phyloP scores from a whole-genome alignment of 2,329 filamentous ascomycete genomes.

The Fusarium buharicum region DNA sequence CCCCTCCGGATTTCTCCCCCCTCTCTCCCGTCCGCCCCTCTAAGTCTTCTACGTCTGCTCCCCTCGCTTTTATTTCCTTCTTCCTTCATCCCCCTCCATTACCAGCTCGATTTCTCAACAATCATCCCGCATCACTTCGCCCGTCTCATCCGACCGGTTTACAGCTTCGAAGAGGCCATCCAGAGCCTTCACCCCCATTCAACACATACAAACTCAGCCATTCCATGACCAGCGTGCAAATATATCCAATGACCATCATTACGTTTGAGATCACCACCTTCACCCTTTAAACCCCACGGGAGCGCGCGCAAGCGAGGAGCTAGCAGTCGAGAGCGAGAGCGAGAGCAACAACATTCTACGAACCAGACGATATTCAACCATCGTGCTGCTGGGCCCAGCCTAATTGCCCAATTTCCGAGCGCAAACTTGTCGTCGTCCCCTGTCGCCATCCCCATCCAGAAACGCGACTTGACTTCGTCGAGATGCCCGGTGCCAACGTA shows the following conservation, averaged over 20 bases:
- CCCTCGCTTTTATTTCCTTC: conserved; percentile 47
- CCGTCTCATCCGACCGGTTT: conserved; percentile 46
- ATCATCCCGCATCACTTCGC: conserved; percentile 42
- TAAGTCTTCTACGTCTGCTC: conserved; percentile 42
- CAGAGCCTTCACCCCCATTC: conserved; percentile 45
- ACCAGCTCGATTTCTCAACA: conserved; percentile 41
- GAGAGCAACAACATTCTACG: conserved; percentile 43
- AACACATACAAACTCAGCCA: conserved; percentile 49
- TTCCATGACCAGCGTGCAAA: conserved; percentile 56
- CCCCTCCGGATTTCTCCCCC: conserved; percentile 45
- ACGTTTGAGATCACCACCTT: conserved; percentile 63
- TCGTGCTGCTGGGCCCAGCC: conserved; percentile 57
- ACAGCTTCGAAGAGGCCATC: conserved; percentile 44
- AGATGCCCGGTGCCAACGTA: conserved; percentile 77
- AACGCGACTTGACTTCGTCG: conserved; percentile 53
- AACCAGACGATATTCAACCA: conserved; percentile 68
- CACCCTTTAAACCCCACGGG: conserved; percentile 79
- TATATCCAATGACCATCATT: conserved; percentile 64
- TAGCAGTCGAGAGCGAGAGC: conserved; percentile 54
- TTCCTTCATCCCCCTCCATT: conserved; percentile 39
- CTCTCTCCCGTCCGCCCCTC: conserved; percentile 43
- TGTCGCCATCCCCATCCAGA: conserved; percentile 38
- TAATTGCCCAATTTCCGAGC: conserved; percentile 42
- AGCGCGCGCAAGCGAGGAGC: conserved; percentile 69
- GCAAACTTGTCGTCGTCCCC: conserved; percentile 43